These are phyloP conservation scores for Diplogelasinospora grovesii DNA, from an alignment of 495 filamentous ascomycete species.

Conservation along the genomic window DNA sequence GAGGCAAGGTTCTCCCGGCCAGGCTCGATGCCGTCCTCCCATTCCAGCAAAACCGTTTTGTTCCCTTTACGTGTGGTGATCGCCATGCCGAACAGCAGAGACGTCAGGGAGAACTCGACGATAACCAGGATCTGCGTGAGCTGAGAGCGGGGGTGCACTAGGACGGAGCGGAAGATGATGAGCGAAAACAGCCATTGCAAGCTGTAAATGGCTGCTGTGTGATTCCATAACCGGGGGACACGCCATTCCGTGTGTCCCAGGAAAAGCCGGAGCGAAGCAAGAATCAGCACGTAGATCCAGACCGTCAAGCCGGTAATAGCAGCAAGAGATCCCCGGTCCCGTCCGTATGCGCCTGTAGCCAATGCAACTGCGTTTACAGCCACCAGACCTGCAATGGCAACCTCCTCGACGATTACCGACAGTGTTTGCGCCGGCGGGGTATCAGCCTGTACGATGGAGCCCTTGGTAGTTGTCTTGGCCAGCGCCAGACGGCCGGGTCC, in stretches of 20 bases:
- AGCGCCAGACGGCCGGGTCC: constrained; percentile 44
- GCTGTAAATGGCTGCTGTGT: constrained; percentile 81
- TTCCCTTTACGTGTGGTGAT: constrained; percentile 86
- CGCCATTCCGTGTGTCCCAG: constrained; percentile 60
- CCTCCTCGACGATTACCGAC: constrained; percentile 63
- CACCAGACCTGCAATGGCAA: constrained; percentile 65
- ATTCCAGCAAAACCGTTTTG: constrained; percentile 76
- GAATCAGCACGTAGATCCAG: constrained; percentile 76
- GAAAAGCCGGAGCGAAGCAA: constrained; percentile 66
- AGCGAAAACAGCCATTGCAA: constrained; percentile 73
- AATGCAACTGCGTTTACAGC: constrained; percentile 58
- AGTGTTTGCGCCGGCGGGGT: constrained; percentile 66
- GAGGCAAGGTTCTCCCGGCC: constrained; percentile 80
- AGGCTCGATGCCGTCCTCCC: constrained; percentile 80
- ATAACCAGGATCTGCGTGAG: constrained; percentile 55
- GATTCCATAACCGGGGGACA: constrained; percentile 80
- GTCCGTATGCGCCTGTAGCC: constrained; percentile 29
- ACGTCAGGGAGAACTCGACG: constrained; percentile 65
- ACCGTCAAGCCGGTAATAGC: constrained; percentile 57
- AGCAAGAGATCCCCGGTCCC: constrained; percentile 38
- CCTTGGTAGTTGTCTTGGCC: constrained; percentile 54
- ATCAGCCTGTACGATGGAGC: constrained; percentile 67
- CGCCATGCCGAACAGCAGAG: constrained; percentile 65
- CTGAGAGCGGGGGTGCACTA: constrained; percentile 70
- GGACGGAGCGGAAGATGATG: constrained; percentile 72